Evolutionary conservation across 208 protist species (phyloP), one percentile per base, ranked within the genome.

Genomic region (Crithidia mellificae): DNA sequence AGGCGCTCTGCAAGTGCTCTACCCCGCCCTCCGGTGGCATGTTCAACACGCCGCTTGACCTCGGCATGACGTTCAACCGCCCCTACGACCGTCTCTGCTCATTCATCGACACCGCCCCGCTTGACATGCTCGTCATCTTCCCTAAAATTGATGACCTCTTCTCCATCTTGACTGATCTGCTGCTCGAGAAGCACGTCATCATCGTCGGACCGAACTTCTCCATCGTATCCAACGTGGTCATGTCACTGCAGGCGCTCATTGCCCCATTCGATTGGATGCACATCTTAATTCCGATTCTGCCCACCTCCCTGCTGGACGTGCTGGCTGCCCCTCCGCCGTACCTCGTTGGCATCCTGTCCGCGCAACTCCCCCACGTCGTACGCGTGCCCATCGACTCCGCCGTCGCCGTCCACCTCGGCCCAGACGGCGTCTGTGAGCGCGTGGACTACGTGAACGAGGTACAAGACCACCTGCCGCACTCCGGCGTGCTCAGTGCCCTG

Each of bases 261-360:
- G 68, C 80, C 2, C 90, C 90, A 1, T 92, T 95, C 70, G 90
- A 93, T 52, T 95, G 87, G 86, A 81, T 90, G 79, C 87, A 93
- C 75, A 92, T 90, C 66, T 65, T 95, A 19, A 92, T 93, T 62
- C 83, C 87, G 0, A 87, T 93, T 55, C 51, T 93, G 9, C 87
- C 90, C 0, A 79, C 74, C 15, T 80, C 47, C 24, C 61, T 95
- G 19, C 25, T 92, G 22, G 81, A 90, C 54, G 83, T 93, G 7
- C 75, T 95, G 27, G 85, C 79, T 4, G 87, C 90, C 9, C 90
- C 87, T 19, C 77, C 87, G 27, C 87, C 90, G 32, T 93, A 87
- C 50, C 56, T 95, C 22, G 77, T 92, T 0, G 90, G 90, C 20
- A 79, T 95, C 29, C 73, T 93, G 6, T 81, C 70, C 24, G 87